Base-by-base conservation (phyloP, 192 early-diverging fungal species). In the Linnemannia zychae region DNA sequence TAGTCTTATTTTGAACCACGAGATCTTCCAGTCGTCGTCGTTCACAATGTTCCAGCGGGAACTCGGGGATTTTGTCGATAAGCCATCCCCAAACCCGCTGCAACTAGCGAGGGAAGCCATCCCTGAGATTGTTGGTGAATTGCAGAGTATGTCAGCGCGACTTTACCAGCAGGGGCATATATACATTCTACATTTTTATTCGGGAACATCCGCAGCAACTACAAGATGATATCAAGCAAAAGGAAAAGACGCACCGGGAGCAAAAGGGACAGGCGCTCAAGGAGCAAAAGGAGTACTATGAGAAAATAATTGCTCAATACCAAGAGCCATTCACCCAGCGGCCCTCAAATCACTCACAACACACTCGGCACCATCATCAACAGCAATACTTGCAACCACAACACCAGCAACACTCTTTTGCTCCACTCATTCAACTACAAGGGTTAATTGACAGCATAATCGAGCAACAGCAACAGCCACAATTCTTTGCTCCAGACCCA, bases 1-100 rank as follows among this genome's bases (percentile, higher is more conserved):
- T 0, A 79, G 57, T 50, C 53, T 40, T 31, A 46, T 72, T 66
- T 33, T 79, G 44, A 9, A 79, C 4, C 70, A 79, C 37, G 71
- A 72, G 18, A 47, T 72, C 28, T 79, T 79, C 46, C 33, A 63
- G 53, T 72, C 60, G 2, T 28, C 68, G 7, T 24, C 49, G 70
- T 79, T 72, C 16, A n/a, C 24, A 38, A 46, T 9, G 18, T 79
- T 72, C 24, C 70, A 33, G 70, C 36, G 66, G 28, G 70, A 71
- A 6, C 63, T 72, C 37, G 36, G 24, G 5, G 65, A 7, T 7
- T 70, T 36, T 47, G 37, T 72, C n/a, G 46, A 79, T 3, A 63
- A 18, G 6, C 24, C 44, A 3, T 50, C 37, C 7, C 49, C 68
- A 9, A 49, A 77, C 24, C 49, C 48, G 3, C 17, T 71, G 6